phyloP scores from a whole-genome alignment of 768 basidiomycete genomes.

The Phaffia tasmanica region DNA sequence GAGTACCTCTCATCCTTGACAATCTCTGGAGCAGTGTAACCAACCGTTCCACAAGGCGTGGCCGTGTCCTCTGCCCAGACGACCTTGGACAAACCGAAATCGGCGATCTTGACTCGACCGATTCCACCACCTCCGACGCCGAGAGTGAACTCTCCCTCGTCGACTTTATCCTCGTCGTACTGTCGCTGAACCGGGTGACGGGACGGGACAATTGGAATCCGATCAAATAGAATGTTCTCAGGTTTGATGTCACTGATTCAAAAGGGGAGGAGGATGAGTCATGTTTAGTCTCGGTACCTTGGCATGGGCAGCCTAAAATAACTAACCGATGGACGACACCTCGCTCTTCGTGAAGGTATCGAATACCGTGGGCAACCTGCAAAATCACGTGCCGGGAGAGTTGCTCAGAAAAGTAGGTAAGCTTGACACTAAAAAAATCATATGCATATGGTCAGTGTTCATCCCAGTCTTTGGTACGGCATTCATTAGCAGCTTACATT shows the following conservation, averaged over 20 bases:
- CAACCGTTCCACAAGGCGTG: slow-evolving; percentile 99
- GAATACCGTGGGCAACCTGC: slow-evolving; percentile 86
- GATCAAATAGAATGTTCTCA: slow-evolving; percentile 87
- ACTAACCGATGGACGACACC: slow-evolving; percentile 84
- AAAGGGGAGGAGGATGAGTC: not conserved
- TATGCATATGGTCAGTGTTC: not conserved
- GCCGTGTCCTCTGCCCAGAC: slow-evolving; percentile 99
- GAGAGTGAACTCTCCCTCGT: slow-evolving; percentile 89
- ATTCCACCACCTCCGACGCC: slow-evolving; percentile 94
- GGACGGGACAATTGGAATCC: slow-evolving; percentile 82
- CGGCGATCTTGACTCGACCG: slow-evolving; percentile 94
- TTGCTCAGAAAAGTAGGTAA: slow-evolving; percentile 96
- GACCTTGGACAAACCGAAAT: slow-evolving; percentile 93
- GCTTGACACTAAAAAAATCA: slow-evolving; percentile 52
- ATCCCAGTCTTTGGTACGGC: no score
- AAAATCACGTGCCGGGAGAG: slow-evolving; percentile 94
- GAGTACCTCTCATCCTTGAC: slow-evolving; percentile 96
- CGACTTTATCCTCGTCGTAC: slow-evolving; percentile 96
- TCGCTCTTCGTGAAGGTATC: slow-evolving; percentile 91
- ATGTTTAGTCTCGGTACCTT: not conserved
- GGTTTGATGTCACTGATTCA: slow-evolving; percentile 78
- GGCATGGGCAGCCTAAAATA: not conserved
- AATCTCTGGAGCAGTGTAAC: slow-evolving; percentile 98
- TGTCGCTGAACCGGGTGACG: slow-evolving; percentile 61
- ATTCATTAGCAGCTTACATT: slow-evolving; percentile 42